Percentiles rank a stretch among this genome's conserved stretches.
These are phyloP conservation scores for Brassica hybrid DNA, from an alignment of 441 rosid species.

Conservation along the genomic window DNA sequence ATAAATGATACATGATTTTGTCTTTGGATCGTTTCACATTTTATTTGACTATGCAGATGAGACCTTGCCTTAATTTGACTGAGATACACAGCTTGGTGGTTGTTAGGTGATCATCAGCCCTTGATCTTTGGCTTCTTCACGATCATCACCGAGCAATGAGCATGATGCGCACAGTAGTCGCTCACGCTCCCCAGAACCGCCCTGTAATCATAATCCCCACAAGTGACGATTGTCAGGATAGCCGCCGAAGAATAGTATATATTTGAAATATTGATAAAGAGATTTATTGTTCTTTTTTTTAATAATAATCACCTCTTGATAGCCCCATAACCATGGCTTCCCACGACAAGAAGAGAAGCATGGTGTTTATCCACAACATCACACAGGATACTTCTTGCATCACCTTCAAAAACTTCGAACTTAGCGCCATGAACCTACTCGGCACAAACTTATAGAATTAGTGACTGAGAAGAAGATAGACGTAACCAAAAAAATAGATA, in stretches of 20 bases:
- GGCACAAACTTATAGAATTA: neutral
- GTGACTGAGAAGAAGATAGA: neutral
- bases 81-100: neutral
- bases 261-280: too few relatives aligned
- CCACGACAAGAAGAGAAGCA: constrained; percentile 81
- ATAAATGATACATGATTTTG: too few relatives aligned
- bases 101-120: constrained; percentile 37
- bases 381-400: constrained; percentile 82
- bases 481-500: neutral
- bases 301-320: constrained; percentile 64
- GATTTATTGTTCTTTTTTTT: too few relatives aligned
- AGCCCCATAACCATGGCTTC: constrained; percentile 96
- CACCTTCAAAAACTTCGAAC: constrained; percentile 76
- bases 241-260: too few relatives aligned
- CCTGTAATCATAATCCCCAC: constrained; percentile 47
- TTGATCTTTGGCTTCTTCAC: constrained; percentile 87
- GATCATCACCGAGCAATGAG: constrained; percentile 89
- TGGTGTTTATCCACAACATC: constrained; percentile 87
- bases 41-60: constrained; percentile 23
- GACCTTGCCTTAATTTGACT: constrained; percentile 17
- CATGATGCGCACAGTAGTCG: constrained; percentile 87
- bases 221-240: neutral
- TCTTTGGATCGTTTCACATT: constrained; percentile 3
- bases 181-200: constrained; percentile 92
- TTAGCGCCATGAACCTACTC: constrained; percentile 59